These are phyloP conservation scores for Taphrina sp. DNA, from an alignment of 1,139 yeast species.

Conservation along the genomic window DNA sequence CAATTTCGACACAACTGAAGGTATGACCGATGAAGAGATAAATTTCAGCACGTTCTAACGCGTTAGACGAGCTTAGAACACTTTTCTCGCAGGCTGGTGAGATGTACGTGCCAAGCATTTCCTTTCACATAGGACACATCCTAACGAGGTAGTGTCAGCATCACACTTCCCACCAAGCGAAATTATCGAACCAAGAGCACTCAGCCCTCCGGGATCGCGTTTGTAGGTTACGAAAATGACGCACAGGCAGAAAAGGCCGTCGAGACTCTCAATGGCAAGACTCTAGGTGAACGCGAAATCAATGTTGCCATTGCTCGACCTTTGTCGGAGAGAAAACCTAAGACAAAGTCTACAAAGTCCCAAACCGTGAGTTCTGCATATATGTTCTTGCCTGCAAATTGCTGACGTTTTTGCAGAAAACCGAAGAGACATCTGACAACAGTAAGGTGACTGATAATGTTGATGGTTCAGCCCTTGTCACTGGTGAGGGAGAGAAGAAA, in stretches of 20 bases:
- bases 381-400: background rate
- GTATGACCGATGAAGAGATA: conserved; percentile 33
- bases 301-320: conserved; percentile 54
- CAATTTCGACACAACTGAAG: conserved; percentile 41
- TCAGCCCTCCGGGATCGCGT: conserved; percentile 56
- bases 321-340: conserved; percentile 17
- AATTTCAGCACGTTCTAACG: background rate
- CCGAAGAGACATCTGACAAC: conserved; percentile 6
- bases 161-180: conserved; percentile 36
- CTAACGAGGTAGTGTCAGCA: conserved; percentile 38
- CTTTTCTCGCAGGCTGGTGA: conserved; percentile 37
- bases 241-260: conserved; percentile 54
- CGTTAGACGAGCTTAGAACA: conserved; percentile 12
- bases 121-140: too few relatives aligned
- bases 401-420: background rate
- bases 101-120: conserved; percentile 46
- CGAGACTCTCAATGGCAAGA: conserved; percentile 51
- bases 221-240: conserved; percentile 56
- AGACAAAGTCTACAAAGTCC: background rate
- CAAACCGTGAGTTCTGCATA: background rate
- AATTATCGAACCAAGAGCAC: conserved; percentile 25
- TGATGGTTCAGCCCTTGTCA: background rate
- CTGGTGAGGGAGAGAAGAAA: conserved; percentile 7
- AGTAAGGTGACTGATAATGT: background rate
- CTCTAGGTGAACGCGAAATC: conserved; percentile 52